These are phyloP conservation scores for Medicago truncatula DNA, from an alignment of 306 rosid species.

Conservation along the genomic window DNA sequence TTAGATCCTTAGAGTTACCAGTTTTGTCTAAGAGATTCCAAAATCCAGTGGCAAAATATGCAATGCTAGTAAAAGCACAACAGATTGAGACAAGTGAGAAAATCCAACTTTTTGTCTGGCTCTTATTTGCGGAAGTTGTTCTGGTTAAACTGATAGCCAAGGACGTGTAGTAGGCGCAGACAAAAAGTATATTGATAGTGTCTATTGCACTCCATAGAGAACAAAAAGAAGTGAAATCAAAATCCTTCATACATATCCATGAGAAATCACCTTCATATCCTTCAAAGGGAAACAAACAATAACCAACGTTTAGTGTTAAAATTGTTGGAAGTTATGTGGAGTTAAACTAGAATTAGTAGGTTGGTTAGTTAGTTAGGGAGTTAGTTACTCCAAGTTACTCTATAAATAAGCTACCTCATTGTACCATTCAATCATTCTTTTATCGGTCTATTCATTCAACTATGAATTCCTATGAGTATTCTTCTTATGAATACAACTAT, in stretches of 20 bases:
- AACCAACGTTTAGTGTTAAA: not conserved
- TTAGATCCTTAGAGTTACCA: slow-evolving; percentile 11
- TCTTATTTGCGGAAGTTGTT: slow-evolving; percentile 16
- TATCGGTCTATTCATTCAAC: too few relatives aligned
- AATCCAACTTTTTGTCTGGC: not conserved
- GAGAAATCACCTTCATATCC: slow-evolving; percentile 50
- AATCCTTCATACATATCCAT: slow-evolving; percentile 51
- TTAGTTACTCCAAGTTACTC: too few relatives aligned
- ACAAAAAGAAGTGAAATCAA: slow-evolving; percentile 55
- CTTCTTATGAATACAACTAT: too few relatives aligned
- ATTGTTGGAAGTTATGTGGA: too few relatives aligned
- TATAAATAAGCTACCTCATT: too few relatives aligned
- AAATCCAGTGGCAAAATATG: slow-evolving; percentile 47
- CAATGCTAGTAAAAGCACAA: slow-evolving; percentile 53
- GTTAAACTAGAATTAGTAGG: too few relatives aligned
- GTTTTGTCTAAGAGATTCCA: slow-evolving; percentile 45
- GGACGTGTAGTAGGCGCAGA: slow-evolving; percentile 40
- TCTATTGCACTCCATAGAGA: slow-evolving; percentile 48
- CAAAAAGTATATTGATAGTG: slow-evolving; percentile 49
- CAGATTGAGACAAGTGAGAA: slow-evolving; percentile 46
- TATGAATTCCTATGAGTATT: too few relatives aligned
- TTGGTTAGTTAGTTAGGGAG: too few relatives aligned
- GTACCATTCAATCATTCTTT: too few relatives aligned
- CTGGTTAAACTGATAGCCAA: slow-evolving; percentile 38
- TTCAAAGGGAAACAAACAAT: slow-evolving; percentile 11